Evolutionary conservation across 495 filamentous ascomycete genomes (phyloP), one percentile per base, ranked within the genome.

Genomic region (Pseudomonodictys pantanalensis): DNA sequence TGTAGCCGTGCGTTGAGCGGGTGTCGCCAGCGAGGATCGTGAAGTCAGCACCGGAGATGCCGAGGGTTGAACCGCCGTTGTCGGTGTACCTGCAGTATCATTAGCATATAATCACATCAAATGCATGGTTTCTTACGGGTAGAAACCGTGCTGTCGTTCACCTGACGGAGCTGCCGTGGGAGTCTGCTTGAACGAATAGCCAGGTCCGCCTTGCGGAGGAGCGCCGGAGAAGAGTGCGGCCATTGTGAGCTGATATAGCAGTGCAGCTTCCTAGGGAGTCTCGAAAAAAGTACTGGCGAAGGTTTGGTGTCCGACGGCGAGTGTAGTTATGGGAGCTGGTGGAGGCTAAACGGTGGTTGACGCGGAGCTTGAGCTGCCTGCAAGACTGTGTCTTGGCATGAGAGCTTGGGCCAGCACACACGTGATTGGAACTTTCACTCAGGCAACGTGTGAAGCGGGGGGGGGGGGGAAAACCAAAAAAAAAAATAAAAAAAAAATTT

Each of bases 21-120:
- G 93, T 98, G 76, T 98, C 93, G 73, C 93, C 93, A 42, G 93
- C 93, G 70, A 98, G 81, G 74, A 98, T 92, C 54, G 91, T 80
- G 79, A 97, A 98, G 76, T 93, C 87, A 70, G 85, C 84, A 65
- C 93, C 93, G 30, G 88, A 85, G 73, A 98, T 97, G 69, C 93
- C 93, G 56, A 98, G 83, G 26, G 93, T 97, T 49, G 90, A 95
- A 65, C 93, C 93, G 62, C 93, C 93, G 70, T 98, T 98, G 77
- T 98, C 93, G 64, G 93, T 91, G 70, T 98, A 98, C 63, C 89
- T 95, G 70, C n/a, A 38, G 30, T 15, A n/a, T 18, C 56, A 12
- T 64, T 56, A 73, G 44, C 61, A 54, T 43, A 54, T n/a, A 23
- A 38, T 15, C 3, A 44, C 65, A 50, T 65, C 59, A 38, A 51